phyloP scores from a whole-genome alignment of 495 filamentous ascomycete species.

The Antarctomyces pellizariae region DNA sequence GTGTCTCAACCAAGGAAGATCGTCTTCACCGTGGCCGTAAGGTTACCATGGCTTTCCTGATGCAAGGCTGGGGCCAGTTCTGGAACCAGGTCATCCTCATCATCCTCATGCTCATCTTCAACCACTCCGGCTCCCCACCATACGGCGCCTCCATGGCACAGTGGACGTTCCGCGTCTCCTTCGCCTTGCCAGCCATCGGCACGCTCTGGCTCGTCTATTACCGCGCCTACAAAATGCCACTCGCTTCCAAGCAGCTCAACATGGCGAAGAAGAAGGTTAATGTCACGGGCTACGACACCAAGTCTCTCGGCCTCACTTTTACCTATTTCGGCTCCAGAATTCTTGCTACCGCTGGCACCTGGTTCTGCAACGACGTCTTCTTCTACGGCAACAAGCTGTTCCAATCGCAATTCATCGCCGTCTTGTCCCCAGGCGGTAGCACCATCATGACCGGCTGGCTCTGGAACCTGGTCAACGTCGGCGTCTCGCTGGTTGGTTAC shows the following conservation, averaged over 20 bases:
- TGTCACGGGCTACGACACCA: constrained; percentile 71
- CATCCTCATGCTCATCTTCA: constrained; percentile 56
- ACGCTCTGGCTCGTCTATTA: constrained; percentile 87
- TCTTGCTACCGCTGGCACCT: constrained; percentile 60
- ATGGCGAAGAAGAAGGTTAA: constrained; percentile 60
- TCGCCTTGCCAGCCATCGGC: constrained; percentile 63
- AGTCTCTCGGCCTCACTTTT: constrained; percentile 52
- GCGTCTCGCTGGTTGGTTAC: constrained; percentile 63
- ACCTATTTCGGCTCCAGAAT: constrained; percentile 60
- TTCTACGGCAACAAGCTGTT: constrained; percentile 98
- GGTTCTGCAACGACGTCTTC: constrained; percentile 88
- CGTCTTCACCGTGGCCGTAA: constrained; percentile 83
- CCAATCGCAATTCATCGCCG: constrained; percentile 62
- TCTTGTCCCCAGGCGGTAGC: constrained; percentile 33
- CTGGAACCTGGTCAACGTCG: constrained; percentile 75
- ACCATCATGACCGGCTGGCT: constrained; percentile 66
- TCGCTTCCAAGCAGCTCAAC: constrained; percentile 42
- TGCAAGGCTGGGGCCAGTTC: constrained; percentile 94
- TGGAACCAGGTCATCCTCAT: constrained; percentile 75
- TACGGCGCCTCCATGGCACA: constrained; percentile 49
- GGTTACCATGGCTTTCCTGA: constrained; percentile 79
- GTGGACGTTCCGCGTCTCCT: constrained; percentile 69
- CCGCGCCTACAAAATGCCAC: constrained; percentile 70
- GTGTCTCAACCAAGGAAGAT: constrained; percentile 69
- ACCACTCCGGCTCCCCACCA: constrained; percentile 47